A percentile compares a stretch with the other conserved stretches of the same genome.
These are phyloP conservation scores for Fusarium tricinctum DNA, from an alignment of 2,329 filamentous ascomycete genomes.

Conservation along the genomic window DNA sequence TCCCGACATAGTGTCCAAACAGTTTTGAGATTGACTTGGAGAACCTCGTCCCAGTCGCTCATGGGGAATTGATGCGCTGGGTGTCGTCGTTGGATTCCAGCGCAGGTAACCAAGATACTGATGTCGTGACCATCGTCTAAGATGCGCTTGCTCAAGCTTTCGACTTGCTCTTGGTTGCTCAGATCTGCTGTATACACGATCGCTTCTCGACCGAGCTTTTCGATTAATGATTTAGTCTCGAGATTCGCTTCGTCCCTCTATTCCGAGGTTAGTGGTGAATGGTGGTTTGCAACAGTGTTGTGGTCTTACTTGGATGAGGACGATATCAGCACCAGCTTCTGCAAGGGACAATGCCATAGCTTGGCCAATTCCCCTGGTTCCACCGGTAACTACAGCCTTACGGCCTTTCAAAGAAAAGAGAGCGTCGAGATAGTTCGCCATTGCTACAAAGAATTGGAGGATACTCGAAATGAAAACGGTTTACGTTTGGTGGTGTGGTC, in stretches of 20 bases:
- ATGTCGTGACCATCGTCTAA: conserved; percentile 73
- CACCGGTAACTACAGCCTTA: conserved; percentile 69
- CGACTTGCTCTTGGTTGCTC: conserved; percentile 69
- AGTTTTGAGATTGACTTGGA: conserved; percentile 87
- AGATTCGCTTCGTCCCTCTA: conserved; percentile 57
- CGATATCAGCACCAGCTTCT: conserved; percentile 70
- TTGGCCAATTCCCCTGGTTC: conserved; percentile 70
- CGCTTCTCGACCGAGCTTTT: conserved; percentile 74
- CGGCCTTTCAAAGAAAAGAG: conserved; percentile 68
- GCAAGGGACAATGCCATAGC: conserved; percentile 70
- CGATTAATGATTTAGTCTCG: conserved; percentile 72
- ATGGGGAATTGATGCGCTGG: conserved; percentile 81
- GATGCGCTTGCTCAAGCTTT: conserved; percentile 69
- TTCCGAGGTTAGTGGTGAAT: not conserved
- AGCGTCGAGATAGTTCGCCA: conserved; percentile 1
- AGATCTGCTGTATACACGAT: conserved; percentile 79
- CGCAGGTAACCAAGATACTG: conserved; percentile 86
- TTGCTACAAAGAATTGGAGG: not conserved
- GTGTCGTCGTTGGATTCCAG: conserved; percentile 86
- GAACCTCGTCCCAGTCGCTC: conserved; percentile 78
- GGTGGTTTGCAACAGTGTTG: not conserved
- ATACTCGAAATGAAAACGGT: too few relatives aligned
- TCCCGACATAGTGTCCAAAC: conserved; percentile 85
- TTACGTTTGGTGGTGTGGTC: too few relatives aligned
- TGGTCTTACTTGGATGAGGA: conserved; percentile 65